These are phyloP conservation scores for Mortierella antarctica DNA, from an alignment of 192 early-diverging fungal genomes.

Conservation along the genomic window DNA sequence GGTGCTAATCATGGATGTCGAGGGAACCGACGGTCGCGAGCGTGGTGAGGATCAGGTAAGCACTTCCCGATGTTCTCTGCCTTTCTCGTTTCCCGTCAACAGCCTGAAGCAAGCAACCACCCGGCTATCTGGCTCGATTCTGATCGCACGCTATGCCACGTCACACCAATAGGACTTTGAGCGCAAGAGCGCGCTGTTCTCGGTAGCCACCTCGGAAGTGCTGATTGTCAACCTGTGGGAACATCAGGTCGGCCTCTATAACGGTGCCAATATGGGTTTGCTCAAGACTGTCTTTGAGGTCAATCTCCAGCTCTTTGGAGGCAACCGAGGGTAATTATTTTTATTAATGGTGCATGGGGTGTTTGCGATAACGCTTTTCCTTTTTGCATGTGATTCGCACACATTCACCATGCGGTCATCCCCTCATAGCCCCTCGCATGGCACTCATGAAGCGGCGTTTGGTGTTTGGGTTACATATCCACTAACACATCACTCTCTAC, in stretches of 20 bases:
- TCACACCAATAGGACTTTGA: conserved; percentile 83
- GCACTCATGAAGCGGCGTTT: background rate
- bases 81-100: background rate
- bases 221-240: conserved; percentile 99
- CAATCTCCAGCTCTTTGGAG: conserved; percentile 95
- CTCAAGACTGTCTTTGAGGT: conserved; percentile 99
- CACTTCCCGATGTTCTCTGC: no score
- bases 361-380: background rate
- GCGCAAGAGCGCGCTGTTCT: conserved; percentile 97
- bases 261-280: conserved; percentile 98
- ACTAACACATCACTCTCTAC: background rate
- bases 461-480: background rate
- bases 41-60: conserved; percentile 93
- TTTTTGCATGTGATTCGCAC: conserved; percentile 33
- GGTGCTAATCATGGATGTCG: conserved; percentile 94
- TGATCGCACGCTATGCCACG: background rate
- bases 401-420: background rate
- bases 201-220: conserved; percentile 93
- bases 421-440: background rate
- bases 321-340: conserved; percentile 68
- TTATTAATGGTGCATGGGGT: background rate
- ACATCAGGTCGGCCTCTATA: conserved; percentile 96
- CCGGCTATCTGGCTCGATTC: background rate
- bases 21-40: conserved; percentile 98
- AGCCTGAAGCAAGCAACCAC: background rate